phyloP scores from a whole-genome alignment of 2,329 filamentous ascomycete genomes.

The Capronia epimyces region DNA sequence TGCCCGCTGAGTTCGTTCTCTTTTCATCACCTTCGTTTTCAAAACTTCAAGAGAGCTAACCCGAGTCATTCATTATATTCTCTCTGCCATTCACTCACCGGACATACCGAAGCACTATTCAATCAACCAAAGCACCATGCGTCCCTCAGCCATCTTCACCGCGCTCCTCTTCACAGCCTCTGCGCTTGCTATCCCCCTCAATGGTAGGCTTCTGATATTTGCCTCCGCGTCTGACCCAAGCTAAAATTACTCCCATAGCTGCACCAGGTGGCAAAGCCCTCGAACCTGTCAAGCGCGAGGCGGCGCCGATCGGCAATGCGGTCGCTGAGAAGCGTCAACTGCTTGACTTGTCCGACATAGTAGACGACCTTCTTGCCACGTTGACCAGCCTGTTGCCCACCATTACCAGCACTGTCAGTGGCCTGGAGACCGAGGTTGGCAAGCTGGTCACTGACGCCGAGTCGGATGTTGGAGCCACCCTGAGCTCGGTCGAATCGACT shows the following conservation, averaged over 20 bases:
- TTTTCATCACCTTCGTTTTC: not conserved
- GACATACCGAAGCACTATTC: not conserved
- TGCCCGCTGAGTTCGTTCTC: not conserved
- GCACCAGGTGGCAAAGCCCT: conserved; percentile 4
- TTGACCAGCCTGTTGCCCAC: conserved; percentile 12
- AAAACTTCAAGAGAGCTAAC: not conserved
- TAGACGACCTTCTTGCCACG: conserved; percentile 1
- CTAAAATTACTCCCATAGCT: conserved; percentile 1
- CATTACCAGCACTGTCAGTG: conserved; percentile 6
- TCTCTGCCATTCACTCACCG: not conserved
- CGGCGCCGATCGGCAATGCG: not conserved
- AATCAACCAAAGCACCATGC: conserved; percentile 23
- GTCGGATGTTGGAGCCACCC: conserved; percentile 7
- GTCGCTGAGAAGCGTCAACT: conserved; percentile 9
- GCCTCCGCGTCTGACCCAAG: not conserved
- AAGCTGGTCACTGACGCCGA: conserved; percentile 4
- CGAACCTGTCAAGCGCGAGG: conserved; percentile 8
- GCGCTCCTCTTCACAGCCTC: conserved; percentile 18
- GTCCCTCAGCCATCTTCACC: conserved; percentile 20
- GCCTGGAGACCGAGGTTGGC: conserved; percentile 6
- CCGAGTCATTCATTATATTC: not conserved
- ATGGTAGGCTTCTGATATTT: conserved; percentile 6
- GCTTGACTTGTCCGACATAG: conserved; percentile 4
- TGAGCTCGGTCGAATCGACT: conserved; percentile 4
- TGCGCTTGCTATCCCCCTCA: conserved; percentile 21